Evolutionary conservation across 257 asterid genomes (phyloP).

Genomic region (Nicotiana attenuata): DNA sequence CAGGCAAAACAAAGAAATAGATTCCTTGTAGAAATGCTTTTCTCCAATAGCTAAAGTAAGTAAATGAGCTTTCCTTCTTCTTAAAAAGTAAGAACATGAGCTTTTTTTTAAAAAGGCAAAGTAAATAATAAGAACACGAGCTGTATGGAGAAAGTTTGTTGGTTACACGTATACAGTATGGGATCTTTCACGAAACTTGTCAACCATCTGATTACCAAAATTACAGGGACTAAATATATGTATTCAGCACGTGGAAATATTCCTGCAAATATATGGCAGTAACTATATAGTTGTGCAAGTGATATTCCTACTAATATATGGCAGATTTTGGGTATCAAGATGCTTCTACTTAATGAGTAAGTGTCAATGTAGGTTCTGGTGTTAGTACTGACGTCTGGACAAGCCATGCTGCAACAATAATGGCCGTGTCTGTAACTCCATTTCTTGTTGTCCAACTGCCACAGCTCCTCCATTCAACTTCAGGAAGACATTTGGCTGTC

Average conservation of each 20-base stretch:
- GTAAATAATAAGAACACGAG: neutral
- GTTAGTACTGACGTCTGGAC: constrained; percentile 82
- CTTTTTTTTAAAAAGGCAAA: no score
- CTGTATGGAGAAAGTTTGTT: neutral
- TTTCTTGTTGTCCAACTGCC: constrained; percentile 75
- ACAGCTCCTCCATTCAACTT: constrained; percentile 46
- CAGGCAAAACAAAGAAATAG: neutral
- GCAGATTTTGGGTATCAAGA: neutral
- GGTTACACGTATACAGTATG: neutral
- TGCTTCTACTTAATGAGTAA: neutral
- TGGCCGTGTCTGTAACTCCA: constrained; percentile 82
- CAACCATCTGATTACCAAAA: neutral
- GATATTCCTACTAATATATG: constrained; percentile 1
- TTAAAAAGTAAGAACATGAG: no score
- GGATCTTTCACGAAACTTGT: neutral
- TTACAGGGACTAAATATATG: neutral
- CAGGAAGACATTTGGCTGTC: constrained; percentile 62
- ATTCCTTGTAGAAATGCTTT: neutral
- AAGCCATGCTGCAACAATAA: constrained; percentile 69
- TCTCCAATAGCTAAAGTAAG: neutral
- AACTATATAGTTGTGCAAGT: neutral
- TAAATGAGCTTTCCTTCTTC: neutral
- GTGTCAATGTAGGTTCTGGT: constrained; percentile 70
- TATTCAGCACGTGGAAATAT: neutral
- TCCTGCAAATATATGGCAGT: neutral